Evolutionary conservation across 108 stramenopile genomes (phyloP), one percentile per base, ranked within the genome.

Genomic region (Cyclotella kingstonii): DNA sequence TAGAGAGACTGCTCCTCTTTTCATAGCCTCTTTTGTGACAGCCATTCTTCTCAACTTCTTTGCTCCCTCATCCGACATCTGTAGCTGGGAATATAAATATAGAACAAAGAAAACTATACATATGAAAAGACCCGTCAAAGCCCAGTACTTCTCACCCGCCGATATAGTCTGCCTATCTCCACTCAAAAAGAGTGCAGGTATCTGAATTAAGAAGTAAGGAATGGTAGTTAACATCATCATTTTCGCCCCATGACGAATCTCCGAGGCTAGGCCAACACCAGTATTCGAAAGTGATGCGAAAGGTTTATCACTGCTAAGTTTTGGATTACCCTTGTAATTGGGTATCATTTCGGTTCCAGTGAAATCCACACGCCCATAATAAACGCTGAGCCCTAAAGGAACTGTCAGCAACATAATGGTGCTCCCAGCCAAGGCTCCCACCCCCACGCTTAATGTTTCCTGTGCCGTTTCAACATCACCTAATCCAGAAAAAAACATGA

Each of bases 381-480:
- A 76, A 1, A 94, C 74, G 39, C 87, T 80, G 17, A 98, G 63
- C 27, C 76, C 81, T 87, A 90, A 96, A 8, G 98, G 97, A 2
- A 98, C 80, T 8, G 96, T 98, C 60, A 98, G 60, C 45, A 98
- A 86, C 97, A 98, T 97, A 52, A 97, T 97, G 25, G 96, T 98
- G 19, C 85, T 87, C 22, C 97, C 98, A 0, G 98, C 98, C 52
- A 98, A 77, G 21, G 98, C 96, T 10, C 98, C 98, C 4, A 98
- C 95, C 14, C 97, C 98, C 6, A 97, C 95, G 9, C 80, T 63
- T 4, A 98, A 80, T 14, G 95, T 88, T 54, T 92, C 87, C 52
- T 93, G 87, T 12, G 90, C 94, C 31, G 49, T 57, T 44, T 88
- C 84, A 27, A 84, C 60, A 43, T 84, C 83, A n/a, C 93, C 94